Conservation (phyloP, 345 rosid species). For the Raphanus sativus region DNA sequence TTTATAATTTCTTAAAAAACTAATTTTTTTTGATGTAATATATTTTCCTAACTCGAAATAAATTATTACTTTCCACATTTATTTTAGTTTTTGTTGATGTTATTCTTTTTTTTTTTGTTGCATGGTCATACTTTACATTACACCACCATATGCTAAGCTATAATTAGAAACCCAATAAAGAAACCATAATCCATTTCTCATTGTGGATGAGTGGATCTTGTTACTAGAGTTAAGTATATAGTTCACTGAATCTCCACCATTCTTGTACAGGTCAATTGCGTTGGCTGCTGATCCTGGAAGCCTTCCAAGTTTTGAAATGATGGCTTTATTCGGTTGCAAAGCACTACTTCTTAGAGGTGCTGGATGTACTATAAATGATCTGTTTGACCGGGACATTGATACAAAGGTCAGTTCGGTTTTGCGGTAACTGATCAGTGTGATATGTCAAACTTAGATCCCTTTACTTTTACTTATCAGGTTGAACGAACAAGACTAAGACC, state of each 20-base stretch:
- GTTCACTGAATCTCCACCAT: neutral
- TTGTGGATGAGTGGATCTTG: slow-evolving; percentile 47
- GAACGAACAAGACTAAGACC: slow-evolving; percentile 87
- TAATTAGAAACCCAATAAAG: neutral
- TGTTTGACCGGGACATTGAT: slow-evolving; percentile 88
- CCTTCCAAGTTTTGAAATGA: slow-evolving; percentile 72
- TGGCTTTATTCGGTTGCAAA: slow-evolving; percentile 74
- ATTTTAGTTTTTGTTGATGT: too few species aligned
- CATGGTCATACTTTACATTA: too few species aligned
- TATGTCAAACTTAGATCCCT: neutral
- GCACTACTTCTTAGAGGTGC: slow-evolving; percentile 88
- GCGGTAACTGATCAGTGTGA: neutral
- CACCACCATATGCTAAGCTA: too few species aligned
- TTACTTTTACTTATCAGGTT: slow-evolving; percentile 46
- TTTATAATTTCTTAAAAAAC: too few species aligned
- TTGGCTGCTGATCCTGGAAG: slow-evolving; percentile 72
- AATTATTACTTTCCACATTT: too few species aligned
- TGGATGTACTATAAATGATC: slow-evolving; percentile 91
- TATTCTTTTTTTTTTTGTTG: too few species aligned
- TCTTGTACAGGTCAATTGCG: slow-evolving; percentile 66
- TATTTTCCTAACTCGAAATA: too few species aligned
- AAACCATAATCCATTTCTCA: neutral
- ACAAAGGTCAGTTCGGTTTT: slow-evolving; percentile 46
- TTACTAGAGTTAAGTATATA: slow-evolving; percentile 38
- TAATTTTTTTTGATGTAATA: too few species aligned